A percentile compares a stretch with the other conserved stretches of the same genome.
Evolutionary conservation across 495 filamentous ascomycete species (phyloP).

Genomic region (Penicillium arizonense): DNA sequence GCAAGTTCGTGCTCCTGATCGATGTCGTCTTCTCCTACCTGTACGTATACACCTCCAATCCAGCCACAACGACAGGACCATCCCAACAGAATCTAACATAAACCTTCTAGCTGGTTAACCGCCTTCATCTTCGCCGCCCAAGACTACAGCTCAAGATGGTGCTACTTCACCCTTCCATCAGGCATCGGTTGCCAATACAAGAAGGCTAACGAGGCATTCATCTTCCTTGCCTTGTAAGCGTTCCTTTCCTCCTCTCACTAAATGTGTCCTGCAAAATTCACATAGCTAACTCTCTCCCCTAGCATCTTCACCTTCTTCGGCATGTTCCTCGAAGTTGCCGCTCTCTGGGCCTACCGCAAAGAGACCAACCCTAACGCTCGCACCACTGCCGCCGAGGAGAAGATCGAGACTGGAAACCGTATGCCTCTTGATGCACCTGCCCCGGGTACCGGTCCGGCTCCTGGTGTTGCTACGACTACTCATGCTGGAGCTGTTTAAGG

Average conservation of each 20-base stretch:
- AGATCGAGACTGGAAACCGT: conserved; percentile 15
- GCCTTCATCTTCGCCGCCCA: conserved; percentile 58
- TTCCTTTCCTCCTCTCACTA: conserved; percentile 9
- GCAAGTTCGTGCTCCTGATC: conserved; percentile 49
- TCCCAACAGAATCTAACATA: conserved; percentile 14
- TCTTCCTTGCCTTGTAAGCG: conserved; percentile 60
- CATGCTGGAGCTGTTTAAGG: conserved; percentile 15
- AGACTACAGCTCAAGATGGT: conserved; percentile 47
- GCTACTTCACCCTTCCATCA: conserved; percentile 32
- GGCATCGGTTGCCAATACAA: conserved; percentile 31
- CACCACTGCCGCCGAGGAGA: conserved; percentile 18
- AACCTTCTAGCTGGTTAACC: conserved; percentile 51
- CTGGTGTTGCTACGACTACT: conserved; percentile 30
- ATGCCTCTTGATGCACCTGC: conserved; percentile 32
- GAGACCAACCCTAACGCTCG: conserved; percentile 12
- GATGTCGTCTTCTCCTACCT: conserved; percentile 64
- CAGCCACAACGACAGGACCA: too few species aligned
- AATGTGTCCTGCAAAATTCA: too few species aligned
- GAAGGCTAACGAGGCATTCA: conserved; percentile 56
- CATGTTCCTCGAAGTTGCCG: conserved; percentile 51
- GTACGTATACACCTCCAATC: conserved; percentile 22
- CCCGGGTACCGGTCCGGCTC: conserved; percentile 14
- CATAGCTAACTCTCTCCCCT: background rate
- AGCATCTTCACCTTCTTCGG: conserved; percentile 49
- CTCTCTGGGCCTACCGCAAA: conserved; percentile 45